These are phyloP conservation scores for Chiua virens DNA, from an alignment of 768 basidiomycete species.

Conservation along the genomic window DNA sequence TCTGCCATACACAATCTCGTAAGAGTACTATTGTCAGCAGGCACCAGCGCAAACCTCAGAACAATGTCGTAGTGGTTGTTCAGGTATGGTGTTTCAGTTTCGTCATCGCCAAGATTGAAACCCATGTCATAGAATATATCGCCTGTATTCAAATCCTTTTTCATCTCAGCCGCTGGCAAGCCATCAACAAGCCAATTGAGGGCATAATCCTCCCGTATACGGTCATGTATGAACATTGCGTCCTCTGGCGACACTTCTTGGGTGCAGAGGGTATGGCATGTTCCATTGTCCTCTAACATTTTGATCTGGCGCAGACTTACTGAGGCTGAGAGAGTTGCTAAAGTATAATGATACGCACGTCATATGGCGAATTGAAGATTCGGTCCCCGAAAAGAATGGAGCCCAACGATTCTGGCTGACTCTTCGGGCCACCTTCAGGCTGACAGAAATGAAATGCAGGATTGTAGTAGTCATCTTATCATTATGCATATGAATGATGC, in stretches of 20 bases:
- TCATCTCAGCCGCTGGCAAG: constrained; percentile 92
- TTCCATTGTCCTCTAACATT: constrained; percentile 75
- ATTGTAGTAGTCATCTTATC: constrained; percentile 89
- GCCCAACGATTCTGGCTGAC: constrained; percentile 83
- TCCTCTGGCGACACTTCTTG: constrained; percentile 63
- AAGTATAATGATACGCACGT: constrained; percentile 49
- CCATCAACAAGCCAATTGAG: constrained; percentile 96
- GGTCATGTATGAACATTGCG: constrained; percentile 86
- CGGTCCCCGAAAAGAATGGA: constrained; percentile 97
- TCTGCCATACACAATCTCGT: constrained; percentile 39
- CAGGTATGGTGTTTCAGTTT: constrained; percentile 64
- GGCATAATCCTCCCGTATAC: constrained; percentile 89
- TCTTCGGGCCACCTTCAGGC: constrained; percentile 69
- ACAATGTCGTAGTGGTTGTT: constrained; percentile 95
- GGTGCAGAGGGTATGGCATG: constrained; percentile 76
- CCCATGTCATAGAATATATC: constrained; percentile 92
- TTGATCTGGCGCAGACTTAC: constrained; percentile 52
- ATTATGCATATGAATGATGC: constrained; percentile 4
- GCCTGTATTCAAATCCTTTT: constrained; percentile 71
- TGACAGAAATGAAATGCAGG: constrained; percentile 82
- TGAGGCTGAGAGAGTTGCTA: constrained; percentile 2
- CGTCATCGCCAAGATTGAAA: constrained; percentile 84
- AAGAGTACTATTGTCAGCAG: constrained; percentile 2
- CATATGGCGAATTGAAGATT: constrained; percentile 87
- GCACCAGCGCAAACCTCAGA: constrained; percentile 49